These are phyloP conservation scores for Fallopia convolvulus DNA, from an alignment of 148 eudicot genomes.

Conservation along the genomic window DNA sequence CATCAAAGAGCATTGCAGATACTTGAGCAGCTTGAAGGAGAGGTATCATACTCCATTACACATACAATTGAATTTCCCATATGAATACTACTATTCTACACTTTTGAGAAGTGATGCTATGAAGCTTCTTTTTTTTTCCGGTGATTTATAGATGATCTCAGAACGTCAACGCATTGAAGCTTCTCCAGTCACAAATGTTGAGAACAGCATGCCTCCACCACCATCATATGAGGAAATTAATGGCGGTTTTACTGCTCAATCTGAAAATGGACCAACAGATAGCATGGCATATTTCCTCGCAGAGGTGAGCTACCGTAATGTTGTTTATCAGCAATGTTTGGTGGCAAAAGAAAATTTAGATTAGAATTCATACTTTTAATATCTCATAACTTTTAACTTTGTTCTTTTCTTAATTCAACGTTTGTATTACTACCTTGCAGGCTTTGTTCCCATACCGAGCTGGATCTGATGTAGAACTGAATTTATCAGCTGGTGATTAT, in stretches of 20 bases:
- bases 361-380: background rate
- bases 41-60: constrained; percentile 38
- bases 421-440: constrained; percentile 27
- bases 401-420: background rate
- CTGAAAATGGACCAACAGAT: constrained; percentile 69
- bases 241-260: constrained; percentile 47
- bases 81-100: constrained; percentile 4
- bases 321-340: background rate
- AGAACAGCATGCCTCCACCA: constrained; percentile 61
- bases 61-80: background rate
- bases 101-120: constrained; percentile 2
- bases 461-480: constrained; percentile 74
- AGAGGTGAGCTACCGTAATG: constrained; percentile 45
- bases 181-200: constrained; percentile 58
- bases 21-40: constrained; percentile 88
- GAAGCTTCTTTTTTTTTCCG: constrained; percentile 9
- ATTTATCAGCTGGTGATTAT: constrained; percentile 70
- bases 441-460: constrained; percentile 73
- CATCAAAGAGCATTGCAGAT: constrained; percentile 88
- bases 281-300: constrained; percentile 85
- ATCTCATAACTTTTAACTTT: background rate
- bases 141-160: constrained; percentile 56
- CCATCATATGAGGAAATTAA: constrained; percentile 84
- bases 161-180: constrained; percentile 95
- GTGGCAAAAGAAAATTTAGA: background rate